A percentile compares a stretch with the other conserved stretches of the same genome.
Evolutionary conservation across 2,329 filamentous ascomycete species (phyloP).

Genomic region (Aspergillus quadrilineatus): DNA sequence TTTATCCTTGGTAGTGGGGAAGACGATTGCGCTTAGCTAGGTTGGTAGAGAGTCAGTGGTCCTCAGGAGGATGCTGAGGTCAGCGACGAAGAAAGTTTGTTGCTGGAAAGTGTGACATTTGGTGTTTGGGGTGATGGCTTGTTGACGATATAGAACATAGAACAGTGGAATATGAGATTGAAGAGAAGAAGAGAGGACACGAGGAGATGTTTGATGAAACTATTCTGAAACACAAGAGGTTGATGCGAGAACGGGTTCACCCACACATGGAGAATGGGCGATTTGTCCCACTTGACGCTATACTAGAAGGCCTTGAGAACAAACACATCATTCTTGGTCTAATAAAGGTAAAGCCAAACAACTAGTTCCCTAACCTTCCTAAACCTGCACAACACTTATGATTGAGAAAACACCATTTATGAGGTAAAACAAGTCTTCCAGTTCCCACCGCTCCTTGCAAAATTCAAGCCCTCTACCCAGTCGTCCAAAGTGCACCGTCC

Average conservation of each 20-base stretch:
- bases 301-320: too few relatives aligned
- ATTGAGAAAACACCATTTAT: background rate
- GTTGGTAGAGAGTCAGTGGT: background rate
- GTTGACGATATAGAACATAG: too few relatives aligned
- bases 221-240: background rate
- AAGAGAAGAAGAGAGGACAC: too few relatives aligned
- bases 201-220: background rate
- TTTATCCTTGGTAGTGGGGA: background rate
- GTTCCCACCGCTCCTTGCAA: conserved; percentile 68
- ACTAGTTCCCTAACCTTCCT: too few relatives aligned
- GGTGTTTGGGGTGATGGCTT: too few relatives aligned
- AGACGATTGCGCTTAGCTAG: background rate
- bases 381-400: too few relatives aligned
- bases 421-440: conserved; percentile 65
- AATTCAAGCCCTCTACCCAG: conserved; percentile 74
- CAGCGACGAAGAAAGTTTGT: too few relatives aligned
- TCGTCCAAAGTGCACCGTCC: conserved; percentile 68
- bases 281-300: background rate
- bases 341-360: too few relatives aligned
- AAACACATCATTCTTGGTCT: too few relatives aligned
- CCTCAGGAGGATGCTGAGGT: background rate
- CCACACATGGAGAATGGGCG: background rate
- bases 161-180: too few relatives aligned
- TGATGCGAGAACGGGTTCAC: background rate
- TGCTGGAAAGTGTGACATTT: too few relatives aligned